Conservation (phyloP, 2,329 filamentous ascomycete genomes). For the Nigrograna mackinnonii region DNA sequence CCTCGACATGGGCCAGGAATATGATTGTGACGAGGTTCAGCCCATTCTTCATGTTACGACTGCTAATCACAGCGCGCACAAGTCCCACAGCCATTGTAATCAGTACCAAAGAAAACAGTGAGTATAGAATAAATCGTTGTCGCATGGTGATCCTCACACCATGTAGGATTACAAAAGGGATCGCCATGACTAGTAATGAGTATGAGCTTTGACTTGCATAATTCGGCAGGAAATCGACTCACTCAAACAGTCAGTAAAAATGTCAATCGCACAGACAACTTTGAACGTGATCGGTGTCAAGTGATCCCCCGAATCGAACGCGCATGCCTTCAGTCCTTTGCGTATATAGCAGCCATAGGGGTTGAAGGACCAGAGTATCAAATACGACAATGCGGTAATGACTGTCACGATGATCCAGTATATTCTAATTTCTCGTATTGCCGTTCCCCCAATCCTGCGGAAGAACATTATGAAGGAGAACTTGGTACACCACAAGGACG, state of each 20-base stretch:
- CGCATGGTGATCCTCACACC: conserved; percentile 2
- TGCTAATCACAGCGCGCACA: conserved; percentile 7
- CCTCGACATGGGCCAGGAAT: conserved; percentile 3
- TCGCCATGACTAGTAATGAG: conserved; percentile 9
- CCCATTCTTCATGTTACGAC: background rate
- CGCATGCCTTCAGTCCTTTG: background rate
- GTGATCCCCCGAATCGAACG: background rate
- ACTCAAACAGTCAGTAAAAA: conserved; percentile 16
- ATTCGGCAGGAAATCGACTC: conserved; percentile 2
- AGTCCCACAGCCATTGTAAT: conserved; percentile 13
- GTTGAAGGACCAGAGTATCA: background rate
- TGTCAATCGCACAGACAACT: conserved; percentile 14
- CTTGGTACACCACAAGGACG: conserved; percentile 16
- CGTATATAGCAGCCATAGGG: background rate
- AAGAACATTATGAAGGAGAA: conserved; percentile 40
- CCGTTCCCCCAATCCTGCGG: conserved; percentile 5
- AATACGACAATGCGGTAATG: background rate
- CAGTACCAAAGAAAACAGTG: conserved; percentile 13
- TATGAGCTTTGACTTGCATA: background rate
- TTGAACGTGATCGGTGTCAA: background rate
- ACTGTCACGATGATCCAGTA: background rate
- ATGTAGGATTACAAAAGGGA: conserved; percentile 13
- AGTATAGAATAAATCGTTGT: conserved; percentile 9
- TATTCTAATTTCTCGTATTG: background rate
- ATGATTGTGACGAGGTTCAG: background rate